Evolutionary conservation across 306 rosid species (phyloP).

Genomic region (Macrotyloma uniflorum): DNA sequence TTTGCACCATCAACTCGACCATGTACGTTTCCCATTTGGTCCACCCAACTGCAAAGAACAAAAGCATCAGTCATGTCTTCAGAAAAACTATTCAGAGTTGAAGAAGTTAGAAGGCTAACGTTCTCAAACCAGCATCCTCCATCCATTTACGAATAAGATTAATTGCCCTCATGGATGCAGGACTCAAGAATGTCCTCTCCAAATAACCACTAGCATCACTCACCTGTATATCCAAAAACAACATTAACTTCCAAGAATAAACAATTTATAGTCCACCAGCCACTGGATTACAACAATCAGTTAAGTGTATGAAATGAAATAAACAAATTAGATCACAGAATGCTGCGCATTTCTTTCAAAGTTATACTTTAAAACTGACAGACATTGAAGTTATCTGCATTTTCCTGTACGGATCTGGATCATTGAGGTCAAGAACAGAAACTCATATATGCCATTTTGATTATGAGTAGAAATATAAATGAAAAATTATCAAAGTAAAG

Average conservation of each 20-base stretch:
- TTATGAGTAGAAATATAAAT: not conserved
- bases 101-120: conserved; percentile 67
- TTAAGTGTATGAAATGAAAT: not conserved
- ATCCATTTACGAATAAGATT: conserved; percentile 72
- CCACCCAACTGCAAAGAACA: conserved; percentile 83
- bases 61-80: conserved; percentile 43
- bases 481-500: conserved; percentile 20
- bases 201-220: conserved; percentile 79
- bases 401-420: conserved; percentile 16
- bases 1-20: conserved; percentile 85
- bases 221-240: conserved; percentile 58
- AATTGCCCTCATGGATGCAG: conserved; percentile 77
- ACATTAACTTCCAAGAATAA: conserved; percentile 34
- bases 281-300: conserved; percentile 5
- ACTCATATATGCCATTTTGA: not conserved
- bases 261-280: not conserved
- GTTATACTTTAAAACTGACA: not conserved
- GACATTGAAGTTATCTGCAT: conserved; percentile 25
- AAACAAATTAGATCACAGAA: not conserved
- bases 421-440: conserved; percentile 31
- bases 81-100: conserved; percentile 20
- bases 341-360: conserved; percentile 5
- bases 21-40: conserved; percentile 81
- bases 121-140: conserved; percentile 97
- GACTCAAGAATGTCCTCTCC: conserved; percentile 93